phyloP scores from a whole-genome alignment of 768 basidiomycete genomes.

The Trametes villosa region DNA sequence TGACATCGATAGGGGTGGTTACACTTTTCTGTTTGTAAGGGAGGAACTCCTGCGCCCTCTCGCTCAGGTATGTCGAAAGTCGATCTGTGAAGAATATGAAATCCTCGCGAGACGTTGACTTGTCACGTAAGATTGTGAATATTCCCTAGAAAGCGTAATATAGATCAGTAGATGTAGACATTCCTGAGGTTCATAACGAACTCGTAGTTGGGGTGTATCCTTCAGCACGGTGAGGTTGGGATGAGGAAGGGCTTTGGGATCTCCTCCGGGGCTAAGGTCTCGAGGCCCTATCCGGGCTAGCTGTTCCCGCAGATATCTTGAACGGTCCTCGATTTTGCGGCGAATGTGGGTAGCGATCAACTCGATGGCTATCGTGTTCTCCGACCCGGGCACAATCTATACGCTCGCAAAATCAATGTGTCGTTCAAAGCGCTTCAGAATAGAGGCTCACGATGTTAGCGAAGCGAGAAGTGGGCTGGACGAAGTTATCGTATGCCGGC shows the following conservation, averaged over 20 bases:
- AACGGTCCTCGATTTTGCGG: conserved; percentile 80
- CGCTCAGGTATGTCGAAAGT: conserved; percentile 81
- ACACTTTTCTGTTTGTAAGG: conserved; percentile 68
- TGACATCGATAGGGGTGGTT: conserved; percentile 65
- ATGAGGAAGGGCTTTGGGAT: conserved; percentile 48
- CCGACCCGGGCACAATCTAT: conserved; percentile 93
- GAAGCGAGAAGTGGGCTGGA: conserved; percentile 81
- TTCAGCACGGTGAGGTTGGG: conserved; percentile 69
- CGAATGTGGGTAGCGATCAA: conserved; percentile 90
- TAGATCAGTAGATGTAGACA: not conserved
- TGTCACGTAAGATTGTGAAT: conserved; percentile 82
- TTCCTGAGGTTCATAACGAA: conserved; percentile 38
- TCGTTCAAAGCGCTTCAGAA: not conserved
- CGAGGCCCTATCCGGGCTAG: conserved; percentile 52
- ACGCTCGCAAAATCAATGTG: not conserved
- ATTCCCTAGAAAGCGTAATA: conserved; percentile 64
- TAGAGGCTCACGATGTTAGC: conserved; percentile 77
- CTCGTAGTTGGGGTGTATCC: conserved; percentile 81
- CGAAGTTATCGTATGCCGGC: conserved; percentile 92
- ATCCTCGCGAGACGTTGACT: conserved; percentile 72
- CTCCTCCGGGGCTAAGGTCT: conserved; percentile 26
- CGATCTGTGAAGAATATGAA: conserved; percentile 94
- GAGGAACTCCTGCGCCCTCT: conserved; percentile 82
- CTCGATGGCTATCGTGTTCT: conserved; percentile 91
- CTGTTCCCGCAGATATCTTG: conserved; percentile 70